phyloP scores from a whole-genome alignment of 768 basidiomycete species.

The Auricularia cornea region DNA sequence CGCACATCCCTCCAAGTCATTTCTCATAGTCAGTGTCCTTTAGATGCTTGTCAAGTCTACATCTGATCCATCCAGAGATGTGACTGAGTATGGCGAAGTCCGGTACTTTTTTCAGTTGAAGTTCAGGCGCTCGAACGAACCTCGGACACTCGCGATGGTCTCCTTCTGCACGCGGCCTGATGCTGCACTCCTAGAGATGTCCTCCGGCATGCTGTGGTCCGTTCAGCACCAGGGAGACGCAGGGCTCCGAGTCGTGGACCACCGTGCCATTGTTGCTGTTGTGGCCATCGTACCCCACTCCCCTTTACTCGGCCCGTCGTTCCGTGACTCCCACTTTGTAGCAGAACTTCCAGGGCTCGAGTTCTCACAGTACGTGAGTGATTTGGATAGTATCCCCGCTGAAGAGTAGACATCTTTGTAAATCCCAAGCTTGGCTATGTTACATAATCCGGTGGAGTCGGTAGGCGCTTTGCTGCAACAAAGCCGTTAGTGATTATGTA shows the following conservation, averaged over 20 bases:
- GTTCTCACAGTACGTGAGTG: not conserved
- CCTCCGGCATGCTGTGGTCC: not conserved
- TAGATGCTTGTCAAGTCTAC: not conserved
- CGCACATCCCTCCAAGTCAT: not conserved
- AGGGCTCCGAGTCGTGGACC: not conserved
- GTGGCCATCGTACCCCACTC: not conserved
- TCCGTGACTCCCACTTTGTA: not conserved
- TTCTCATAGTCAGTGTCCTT: not conserved
- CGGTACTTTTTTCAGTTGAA: conserved; percentile 9
- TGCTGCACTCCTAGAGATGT: not conserved
- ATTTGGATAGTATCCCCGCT: not conserved
- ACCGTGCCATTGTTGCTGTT: not conserved
- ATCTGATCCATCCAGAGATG: too few relatives aligned
- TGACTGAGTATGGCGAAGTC: conserved; percentile 9
- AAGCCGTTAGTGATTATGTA: too few relatives aligned
- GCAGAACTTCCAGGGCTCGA: not conserved
- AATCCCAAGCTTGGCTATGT: not conserved
- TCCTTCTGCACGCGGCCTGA: not conserved
- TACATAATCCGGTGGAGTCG: too few relatives aligned
- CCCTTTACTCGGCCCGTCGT: not conserved
- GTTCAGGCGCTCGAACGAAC: not conserved
- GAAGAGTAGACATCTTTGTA: not conserved
- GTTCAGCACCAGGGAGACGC: not conserved
- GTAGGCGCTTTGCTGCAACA: too few relatives aligned
- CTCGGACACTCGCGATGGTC: not conserved